Base-by-base conservation (phyloP, 139 green algal genomes). In the Chlamydomonas sphaeroides region DNA sequence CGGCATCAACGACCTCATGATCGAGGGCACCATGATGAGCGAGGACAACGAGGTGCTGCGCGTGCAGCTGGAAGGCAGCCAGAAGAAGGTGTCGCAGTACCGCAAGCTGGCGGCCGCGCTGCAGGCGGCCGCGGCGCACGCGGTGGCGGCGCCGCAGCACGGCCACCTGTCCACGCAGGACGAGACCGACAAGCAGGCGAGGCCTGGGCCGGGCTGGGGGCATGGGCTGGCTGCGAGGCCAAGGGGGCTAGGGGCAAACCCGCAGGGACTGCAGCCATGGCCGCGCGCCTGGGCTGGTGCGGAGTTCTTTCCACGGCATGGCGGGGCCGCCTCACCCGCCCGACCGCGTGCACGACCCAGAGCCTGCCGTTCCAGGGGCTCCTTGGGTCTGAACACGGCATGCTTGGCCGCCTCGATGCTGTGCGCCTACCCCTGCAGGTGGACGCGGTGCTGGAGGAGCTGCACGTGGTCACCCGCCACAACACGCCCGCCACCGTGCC, bases 31-130 rank as follows among this genome's bases (percentile, higher is more conserved):
- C 3, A 90, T 94, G 65, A 63, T 88, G 41, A 33, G 23, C 7
- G 94, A 97, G 68, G 92, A 95, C 77, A 53, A 87, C 36, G 94
- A 95, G 76, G 85, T 96, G 79, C 77, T 95, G 73, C 81, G 89
- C 32, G 89, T 96, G 51, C 86, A 91, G 74, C 86, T 96, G 53
- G 91, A 97, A 28, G 84, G 92, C n/a, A 91, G 92, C 0, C 72
- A 90, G 65, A 89, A 93, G 86, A 91, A 96, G 70, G 87, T 79
- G 51, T 78, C 91, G 33, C 89, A 90, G 42, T 86, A 89, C 48
- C 88, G 88, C 65, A 90, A 87, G 48, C 85, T 89, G 23, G 85
- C 85, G 30, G 86, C 84, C 30, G 88, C 88, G 35, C 83, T 92
- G 30, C 79, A 86, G 51, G 85, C 81, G 42, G 56, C 76, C 20